Evolutionary conservation across 495 filamentous ascomycete genomes (phyloP), one percentile per base, ranked within the genome.

Genomic region (Penicillium manginii): DNA sequence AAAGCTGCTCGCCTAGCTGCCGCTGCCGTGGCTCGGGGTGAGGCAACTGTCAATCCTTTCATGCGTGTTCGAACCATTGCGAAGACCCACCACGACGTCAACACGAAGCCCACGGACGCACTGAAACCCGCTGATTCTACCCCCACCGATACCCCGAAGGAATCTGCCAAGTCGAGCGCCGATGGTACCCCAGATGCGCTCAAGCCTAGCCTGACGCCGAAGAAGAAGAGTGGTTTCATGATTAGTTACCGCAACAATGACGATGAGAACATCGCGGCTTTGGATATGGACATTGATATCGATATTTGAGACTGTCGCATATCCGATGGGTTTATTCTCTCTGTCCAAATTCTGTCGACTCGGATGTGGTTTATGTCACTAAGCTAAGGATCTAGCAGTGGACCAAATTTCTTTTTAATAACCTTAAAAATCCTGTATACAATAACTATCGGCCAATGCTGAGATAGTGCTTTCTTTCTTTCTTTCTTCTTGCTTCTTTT

Each of bases 251-350:
- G 88, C 18, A 83, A 92, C 52, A 89, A 86, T 74, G 90, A 92
- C 54, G 91, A 96, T 61, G 91, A 93, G 68, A 88, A 92, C 59
- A 91, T 96, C 66, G 91, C 87, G 0, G 82, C 86, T 14, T 73
- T 93, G 69, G 91, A 93, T 71, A 72, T 96, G 59, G 91, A 89
- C 11, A 90, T 94, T 63, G 91, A 94, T 54, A 85, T 91, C 55
- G 87, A 91, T 23, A 89, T 91, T 55, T 84, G 73, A 59, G 22
- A 47, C 22, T n/a, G 8, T 47, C 19, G 11, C 45, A 22, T 26
- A 5, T 22, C 11, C 18, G 45, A 22, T 47, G 6, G 3, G 26
- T 12, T 15, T 14, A 6, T 15, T 12, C 1, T 47, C 26, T 29
- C 5, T 8, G 26, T 26, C 15, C n/a, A 18, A 43, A 1, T 43